Evolutionary conservation across 2,329 filamentous ascomycete genomes (phyloP), one percentile per base, ranked within the genome.

Genomic region (Paraphaeosphaeria sporulosa): DNA sequence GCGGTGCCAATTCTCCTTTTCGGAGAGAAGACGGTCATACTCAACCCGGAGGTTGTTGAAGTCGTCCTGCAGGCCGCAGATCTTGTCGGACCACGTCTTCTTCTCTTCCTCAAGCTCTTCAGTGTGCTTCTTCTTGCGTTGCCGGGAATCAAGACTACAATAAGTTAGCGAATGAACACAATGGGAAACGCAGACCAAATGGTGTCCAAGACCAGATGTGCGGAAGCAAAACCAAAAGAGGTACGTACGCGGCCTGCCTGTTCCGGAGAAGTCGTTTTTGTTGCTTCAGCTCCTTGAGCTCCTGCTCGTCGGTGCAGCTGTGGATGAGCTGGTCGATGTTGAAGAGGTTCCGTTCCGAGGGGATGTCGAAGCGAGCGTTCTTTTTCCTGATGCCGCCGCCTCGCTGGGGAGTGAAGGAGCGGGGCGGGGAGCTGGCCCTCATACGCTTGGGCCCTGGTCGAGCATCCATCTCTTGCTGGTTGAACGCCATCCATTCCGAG

Each of bases 221-320:
- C 36, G 66, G 50, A 42, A 19, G 50, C 62, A 46, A 27, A 61
- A 65, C 65, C 68, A 73, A 73, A 68, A 61, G 62, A 64, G 65
- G 68, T 67, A 81, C 83, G 74, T 89, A 97, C 93, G 95, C 95
- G 80, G 95, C 95, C 83, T 98, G 94, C 73, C 95, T 89, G 81
- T 99, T 99, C 74, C 95, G 88, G 64, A 99, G 84, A 63, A 99
- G 84, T 62, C 95, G 90, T 85, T 98, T 98, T 80, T 97, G 95
- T 78, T 97, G 93, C 87, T 99, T 99, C 73, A 99, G 86, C 82
- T 98, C 94, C 85, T 97, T 98, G 83, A 97, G 91, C 82, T 96
- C 90, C 67, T 95, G 89, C 73, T 98, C 94, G 78, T 96, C 90
- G 58, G 88, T 93, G 38, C 93, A 94, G 79, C 92, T 89, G 55